Conservation (phyloP, 2,329 filamentous ascomycete species). For the Fusarium subtropicale region DNA sequence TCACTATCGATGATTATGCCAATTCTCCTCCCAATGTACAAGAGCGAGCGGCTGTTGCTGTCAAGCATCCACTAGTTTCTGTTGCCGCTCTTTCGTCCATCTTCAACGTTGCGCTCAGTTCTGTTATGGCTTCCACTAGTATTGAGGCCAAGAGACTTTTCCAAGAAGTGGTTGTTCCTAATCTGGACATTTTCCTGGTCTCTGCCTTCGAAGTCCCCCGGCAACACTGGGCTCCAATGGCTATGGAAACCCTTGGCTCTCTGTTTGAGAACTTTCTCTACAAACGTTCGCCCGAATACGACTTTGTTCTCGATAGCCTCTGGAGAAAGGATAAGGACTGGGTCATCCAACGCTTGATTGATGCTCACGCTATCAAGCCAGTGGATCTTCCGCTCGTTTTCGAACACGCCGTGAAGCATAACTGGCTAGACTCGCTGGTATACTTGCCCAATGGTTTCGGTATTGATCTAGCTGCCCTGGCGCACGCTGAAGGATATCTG, state of each 20-base stretch:
- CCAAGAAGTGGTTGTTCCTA: constrained; percentile 75
- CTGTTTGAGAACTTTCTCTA: constrained; percentile 86
- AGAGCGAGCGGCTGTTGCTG: constrained; percentile 69
- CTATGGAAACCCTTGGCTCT: constrained; percentile 79
- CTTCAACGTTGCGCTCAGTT: constrained; percentile 73
- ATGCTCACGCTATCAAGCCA: constrained; percentile 82
- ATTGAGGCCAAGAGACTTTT: constrained; percentile 74
- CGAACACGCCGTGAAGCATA: constrained; percentile 79
- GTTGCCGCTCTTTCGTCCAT: constrained; percentile 81
- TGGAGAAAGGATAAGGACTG: constrained; percentile 93
- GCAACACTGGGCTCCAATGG: constrained; percentile 77
- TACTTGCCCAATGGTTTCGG: constrained; percentile 85
- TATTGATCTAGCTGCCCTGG: constrained; percentile 86
- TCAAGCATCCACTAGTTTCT: constrained; percentile 89
- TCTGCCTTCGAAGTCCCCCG: constrained; percentile 82
- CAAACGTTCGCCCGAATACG: constrained; percentile 80
- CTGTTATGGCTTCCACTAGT: constrained; percentile 70
- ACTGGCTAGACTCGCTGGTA: constrained; percentile 86
- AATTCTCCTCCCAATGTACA: constrained; percentile 62
- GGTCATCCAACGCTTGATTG: constrained; percentile 84
- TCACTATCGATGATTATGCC: constrained; percentile 70
- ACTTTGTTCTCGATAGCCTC: constrained; percentile 89
- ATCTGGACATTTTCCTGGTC: constrained; percentile 82
- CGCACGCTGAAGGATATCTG: constrained; percentile 82
- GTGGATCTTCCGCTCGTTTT: constrained; percentile 58